Base-by-base conservation (phyloP, 169 alveolate genomes). In the Plasmodium sp. region DNA sequence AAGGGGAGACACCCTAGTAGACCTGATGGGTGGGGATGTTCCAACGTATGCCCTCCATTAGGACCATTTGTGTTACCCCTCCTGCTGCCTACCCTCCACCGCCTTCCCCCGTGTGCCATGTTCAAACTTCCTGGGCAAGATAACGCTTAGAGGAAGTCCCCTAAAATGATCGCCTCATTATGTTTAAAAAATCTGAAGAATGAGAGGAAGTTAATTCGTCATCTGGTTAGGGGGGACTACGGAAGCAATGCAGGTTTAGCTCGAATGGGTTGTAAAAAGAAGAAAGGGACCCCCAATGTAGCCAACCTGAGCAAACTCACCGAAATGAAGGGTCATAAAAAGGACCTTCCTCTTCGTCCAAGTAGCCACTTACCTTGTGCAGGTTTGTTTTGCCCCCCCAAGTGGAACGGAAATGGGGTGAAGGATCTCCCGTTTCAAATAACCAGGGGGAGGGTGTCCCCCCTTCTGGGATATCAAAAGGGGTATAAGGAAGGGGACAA, bases 131-230 rank as follows among this genome's bases (percentile, higher is more conserved):
- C 54, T 9, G 43, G 27, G 39, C 75, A 31, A 80, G 36, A 43
- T 36, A 80, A 80, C n/a, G 36, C 72, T 80, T 80, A 43, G 33
- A 80, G 71, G 84, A 41, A 34, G 84, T 80, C 9, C 41, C 31
- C 43, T 43, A 80, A 22, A 43, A 80, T 80, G 84, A 43, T 80
- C 9, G 41, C 41, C 41, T 80, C 58, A 39, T 80, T 80, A 51
- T 39, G 73, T 80, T 80, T 80, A 80, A 27, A n/a, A 5, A 80
- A 80, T 80, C 31, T 80, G 34, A 39, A 27, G 31, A 80, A 80
- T 80, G 84, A 43, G 56, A 80, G 56, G 84, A 43, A 39, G 45
- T 80, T 80, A 80, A 14, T 80, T 33, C 62, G 10, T 16, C 16
- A 43, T 2, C 18, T 43, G 73, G 10, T 18, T 3, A 80, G 41